Evolutionary conservation across 495 filamentous ascomycete genomes (phyloP).

Genomic region (Talaromyces adpressus): DNA sequence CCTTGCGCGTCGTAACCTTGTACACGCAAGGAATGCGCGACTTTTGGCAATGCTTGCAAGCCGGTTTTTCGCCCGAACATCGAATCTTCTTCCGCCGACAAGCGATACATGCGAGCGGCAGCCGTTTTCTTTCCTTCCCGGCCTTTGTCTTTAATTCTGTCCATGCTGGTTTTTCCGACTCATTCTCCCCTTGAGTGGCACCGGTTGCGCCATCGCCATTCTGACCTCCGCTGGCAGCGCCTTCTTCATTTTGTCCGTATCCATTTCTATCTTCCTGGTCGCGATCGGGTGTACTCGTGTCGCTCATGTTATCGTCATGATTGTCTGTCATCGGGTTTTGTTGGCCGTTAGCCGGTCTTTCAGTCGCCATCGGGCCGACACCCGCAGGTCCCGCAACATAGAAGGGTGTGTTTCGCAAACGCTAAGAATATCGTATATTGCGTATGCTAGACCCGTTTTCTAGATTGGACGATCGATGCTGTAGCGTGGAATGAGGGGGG

Average conservation of each 20-base stretch:
- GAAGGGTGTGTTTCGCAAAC: slow-evolving; percentile 11
- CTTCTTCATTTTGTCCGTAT: neutral
- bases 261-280: slow-evolving; percentile 13
- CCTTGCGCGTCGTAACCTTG: slow-evolving; percentile 92
- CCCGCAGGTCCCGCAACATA: slow-evolving; percentile 11
- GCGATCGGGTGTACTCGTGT: slow-evolving; percentile 36
- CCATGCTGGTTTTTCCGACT: slow-evolving; percentile 60
- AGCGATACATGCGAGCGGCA: slow-evolving; percentile 92
- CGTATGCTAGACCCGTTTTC: neutral
- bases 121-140: slow-evolving; percentile 88
- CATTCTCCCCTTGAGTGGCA: slow-evolving; percentile 18
- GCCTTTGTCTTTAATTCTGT: slow-evolving; percentile 96
- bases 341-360: slow-evolving; percentile 25
- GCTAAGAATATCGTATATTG: neutral
- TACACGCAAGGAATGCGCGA: slow-evolving; percentile 97
- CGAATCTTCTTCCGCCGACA: slow-evolving; percentile 97
- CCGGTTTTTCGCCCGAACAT: slow-evolving; percentile 94
- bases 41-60: slow-evolving; percentile 91
- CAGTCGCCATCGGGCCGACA: slow-evolving; percentile 39
- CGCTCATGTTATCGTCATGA: slow-evolving; percentile 40
- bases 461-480: neutral
- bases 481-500: neutral
- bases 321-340: slow-evolving; percentile 25
- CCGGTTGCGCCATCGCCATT: slow-evolving; percentile 52
- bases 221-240: neutral